Evolutionary conservation across 192 early-diverging fungal species (phyloP), one percentile per base, ranked within the genome.

Genomic region (Gryganskiella cystojenkinii): DNA sequence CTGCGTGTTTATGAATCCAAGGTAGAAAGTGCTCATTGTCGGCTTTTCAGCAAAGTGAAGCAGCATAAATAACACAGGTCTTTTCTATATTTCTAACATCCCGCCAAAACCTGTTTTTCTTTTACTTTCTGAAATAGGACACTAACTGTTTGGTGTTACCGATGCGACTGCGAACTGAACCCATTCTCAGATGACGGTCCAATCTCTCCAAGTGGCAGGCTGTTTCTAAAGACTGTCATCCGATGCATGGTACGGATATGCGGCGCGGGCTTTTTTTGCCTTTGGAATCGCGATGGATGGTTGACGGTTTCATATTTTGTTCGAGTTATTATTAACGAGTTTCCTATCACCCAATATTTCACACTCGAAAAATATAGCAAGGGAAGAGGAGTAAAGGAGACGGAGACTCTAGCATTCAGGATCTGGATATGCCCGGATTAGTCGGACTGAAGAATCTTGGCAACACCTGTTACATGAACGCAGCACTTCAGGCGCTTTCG

Each of bases 401-500:
- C 64, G 69, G 67, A 19, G 68, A 71, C 56, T 67, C 67, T 7
- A 45, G 31, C 22, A 61, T 80, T 66, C 67, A 70, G 54, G 68
- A 80, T 42, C 24, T 66, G 53, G 69, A 76, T 67, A n/a, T 73
- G 50, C 65, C 73, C 30, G 81, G 81, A 34, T 43, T 82, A 8
- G 75, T 82, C 22, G 81, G 81, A 3, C 49, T 82, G 19, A 82
- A 82, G 46, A 82, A 82, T 33, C 42, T 82, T 6, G 81, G 81
- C 35, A 82, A 79, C 31, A 82, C 81, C 2, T 82, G 81, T 37
- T 82, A 82, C 44, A 79, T 75, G 63, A 82, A 75, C 34, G 70
- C 74, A 28, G 81, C 81, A 6, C 62, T 82, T 11, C 81, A 82
- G 46, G 70, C 70, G 40, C 53, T 82, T 10, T 69, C 70, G 1